Evolutionary conservation across 139 green algal genomes (phyloP).

Genomic region (Chlorella sp.): DNA sequence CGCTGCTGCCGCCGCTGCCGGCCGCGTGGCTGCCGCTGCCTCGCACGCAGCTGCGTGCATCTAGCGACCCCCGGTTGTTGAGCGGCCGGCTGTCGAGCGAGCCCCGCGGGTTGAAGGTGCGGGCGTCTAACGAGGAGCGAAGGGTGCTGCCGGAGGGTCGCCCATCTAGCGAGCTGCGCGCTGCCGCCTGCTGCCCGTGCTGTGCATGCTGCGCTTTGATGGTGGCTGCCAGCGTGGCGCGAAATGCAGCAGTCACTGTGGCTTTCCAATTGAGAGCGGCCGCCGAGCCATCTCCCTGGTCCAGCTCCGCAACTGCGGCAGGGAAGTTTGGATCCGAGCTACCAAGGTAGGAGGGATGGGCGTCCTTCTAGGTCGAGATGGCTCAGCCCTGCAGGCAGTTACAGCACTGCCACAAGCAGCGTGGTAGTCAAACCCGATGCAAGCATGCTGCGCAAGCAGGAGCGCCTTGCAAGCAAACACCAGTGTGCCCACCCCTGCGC

Average conservation of each 20-base stretch:
- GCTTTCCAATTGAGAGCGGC: slow-evolving; percentile 11
- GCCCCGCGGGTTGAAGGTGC: background rate
- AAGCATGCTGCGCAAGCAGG: background rate
- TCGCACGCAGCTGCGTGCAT: no score
- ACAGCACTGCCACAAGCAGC: background rate
- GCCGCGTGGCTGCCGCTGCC: no score
- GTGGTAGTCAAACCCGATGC: background rate
- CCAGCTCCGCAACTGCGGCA: slow-evolving; percentile 22
- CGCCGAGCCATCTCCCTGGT: background rate
- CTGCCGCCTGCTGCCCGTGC: background rate
- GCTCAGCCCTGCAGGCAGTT: background rate
- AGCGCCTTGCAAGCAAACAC: background rate
- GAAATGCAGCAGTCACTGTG: slow-evolving; percentile 40
- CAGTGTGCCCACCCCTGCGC: background rate
- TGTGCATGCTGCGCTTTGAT: background rate
- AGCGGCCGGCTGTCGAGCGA: background rate
- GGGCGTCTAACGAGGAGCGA: no score
- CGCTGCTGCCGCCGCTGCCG: no score
- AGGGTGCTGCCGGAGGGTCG: background rate
- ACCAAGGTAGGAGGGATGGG: no score
- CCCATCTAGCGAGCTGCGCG: background rate
- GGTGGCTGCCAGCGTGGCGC: slow-evolving; percentile 18
- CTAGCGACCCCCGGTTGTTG: no score
- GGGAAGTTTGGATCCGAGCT: background rate
- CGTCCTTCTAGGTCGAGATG: no score